Evolutionary conservation across 2,329 filamentous ascomycete genomes (phyloP).

Genomic region (Aureobasidium subglaciale): DNA sequence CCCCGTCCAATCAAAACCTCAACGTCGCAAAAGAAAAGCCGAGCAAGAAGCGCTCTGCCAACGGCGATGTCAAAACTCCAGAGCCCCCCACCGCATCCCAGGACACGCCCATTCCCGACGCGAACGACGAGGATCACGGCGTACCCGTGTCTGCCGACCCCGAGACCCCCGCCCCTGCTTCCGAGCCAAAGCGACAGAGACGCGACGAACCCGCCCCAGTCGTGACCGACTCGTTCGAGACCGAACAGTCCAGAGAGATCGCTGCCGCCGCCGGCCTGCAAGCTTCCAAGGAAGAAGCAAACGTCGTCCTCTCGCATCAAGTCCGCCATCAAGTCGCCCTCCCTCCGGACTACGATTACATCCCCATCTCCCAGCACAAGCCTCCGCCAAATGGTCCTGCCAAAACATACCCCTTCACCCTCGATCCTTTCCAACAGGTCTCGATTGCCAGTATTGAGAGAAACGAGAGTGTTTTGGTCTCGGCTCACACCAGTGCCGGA

Average conservation of each 20-base stretch:
- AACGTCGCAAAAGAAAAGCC: constrained; percentile 33
- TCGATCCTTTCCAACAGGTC: constrained; percentile 95
- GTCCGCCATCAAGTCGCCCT: constrained; percentile 97
- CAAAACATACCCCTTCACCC: constrained; percentile 75
- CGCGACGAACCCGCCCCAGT: constrained; percentile 67
- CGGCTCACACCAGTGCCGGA: constrained; percentile 92
- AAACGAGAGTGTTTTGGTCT: constrained; percentile 92
- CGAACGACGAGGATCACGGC: background rate
- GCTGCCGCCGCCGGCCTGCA: constrained; percentile 67
- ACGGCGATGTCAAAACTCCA: constrained; percentile 63
- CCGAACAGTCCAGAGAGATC: constrained; percentile 85
- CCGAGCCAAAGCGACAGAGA: constrained; percentile 58
- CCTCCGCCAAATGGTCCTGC: constrained; percentile 73
- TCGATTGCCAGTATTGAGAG: constrained; percentile 92
- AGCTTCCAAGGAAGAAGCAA: constrained; percentile 55
- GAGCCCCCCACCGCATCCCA: constrained; percentile 13
- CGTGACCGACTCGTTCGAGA: constrained; percentile 89
- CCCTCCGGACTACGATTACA: constrained; percentile 76
- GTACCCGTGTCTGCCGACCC: background rate
- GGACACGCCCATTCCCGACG: background rate
- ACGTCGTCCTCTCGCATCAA: constrained; percentile 86
- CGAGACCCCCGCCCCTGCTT: constrained; percentile 34
- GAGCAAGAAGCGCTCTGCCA: constrained; percentile 80
- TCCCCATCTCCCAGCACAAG: constrained; percentile 92
- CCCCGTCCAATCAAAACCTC: constrained; percentile 19